A percentile compares a stretch with the other conserved stretches of the same genome.
phyloP scores from a whole-genome alignment of 352 stramenopile genomes.

The Hyaloperonospora arabidopsidis region DNA sequence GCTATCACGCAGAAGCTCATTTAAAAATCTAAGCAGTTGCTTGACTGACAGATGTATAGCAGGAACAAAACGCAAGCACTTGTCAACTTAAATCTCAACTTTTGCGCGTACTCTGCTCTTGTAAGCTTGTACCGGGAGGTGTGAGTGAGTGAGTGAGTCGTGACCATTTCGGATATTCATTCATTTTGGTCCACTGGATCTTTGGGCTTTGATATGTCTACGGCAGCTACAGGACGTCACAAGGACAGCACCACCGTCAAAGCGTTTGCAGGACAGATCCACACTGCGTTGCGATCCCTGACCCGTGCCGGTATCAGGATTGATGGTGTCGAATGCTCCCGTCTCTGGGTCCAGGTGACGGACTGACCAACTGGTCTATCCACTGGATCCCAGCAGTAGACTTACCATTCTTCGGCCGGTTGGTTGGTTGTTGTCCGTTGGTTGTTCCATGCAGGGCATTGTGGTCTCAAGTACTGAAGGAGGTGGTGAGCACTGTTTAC shows the following conservation, averaged over 20 bases:
- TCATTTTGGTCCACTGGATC: neutral
- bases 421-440: neutral
- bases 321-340: constrained; percentile 50
- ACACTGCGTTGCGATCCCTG: constrained; percentile 31
- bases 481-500: constrained; percentile 22
- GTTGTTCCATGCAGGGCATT: constrained; percentile 31
- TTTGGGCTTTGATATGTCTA: neutral
- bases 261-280: constrained; percentile 52
- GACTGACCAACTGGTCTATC: too few species aligned
- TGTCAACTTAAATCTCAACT: neutral
- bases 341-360: constrained; percentile 69
- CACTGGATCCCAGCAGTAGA: neutral
- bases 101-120: too few species aligned
- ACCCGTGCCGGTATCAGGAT: constrained; percentile 39
- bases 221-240: constrained; percentile 4
- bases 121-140: too few species aligned
- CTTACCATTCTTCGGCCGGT: neutral
- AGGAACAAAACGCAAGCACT: neutral
- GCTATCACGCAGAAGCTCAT: constrained; percentile 89
- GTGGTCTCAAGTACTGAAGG: constrained; percentile 16
- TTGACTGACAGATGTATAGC: neutral
- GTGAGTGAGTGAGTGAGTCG: too few species aligned
- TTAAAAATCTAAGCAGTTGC: constrained; percentile 21
- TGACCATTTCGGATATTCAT: neutral
- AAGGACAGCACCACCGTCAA: constrained; percentile 35